These are phyloP conservation scores for Dichotomocladium elegans DNA, from an alignment of 371 early-diverging fungal genomes.

Conservation along the genomic window DNA sequence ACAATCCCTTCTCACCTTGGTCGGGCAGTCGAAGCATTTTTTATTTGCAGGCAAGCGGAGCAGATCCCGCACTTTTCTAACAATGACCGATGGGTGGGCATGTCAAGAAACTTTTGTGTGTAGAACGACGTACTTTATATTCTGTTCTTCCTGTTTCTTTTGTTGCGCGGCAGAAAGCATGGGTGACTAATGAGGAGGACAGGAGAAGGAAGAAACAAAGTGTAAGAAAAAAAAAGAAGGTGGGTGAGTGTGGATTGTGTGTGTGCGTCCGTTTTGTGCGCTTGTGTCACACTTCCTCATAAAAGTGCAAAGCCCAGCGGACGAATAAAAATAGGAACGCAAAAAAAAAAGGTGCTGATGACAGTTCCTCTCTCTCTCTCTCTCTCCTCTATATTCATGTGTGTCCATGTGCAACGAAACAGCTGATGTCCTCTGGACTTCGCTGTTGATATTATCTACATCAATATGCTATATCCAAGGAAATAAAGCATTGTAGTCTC, in stretches of 20 bases:
- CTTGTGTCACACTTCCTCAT: constrained; percentile 2
- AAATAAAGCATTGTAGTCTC: too few relatives aligned
- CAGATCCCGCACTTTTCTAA: constrained; percentile 31
- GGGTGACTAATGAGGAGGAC: background rate
- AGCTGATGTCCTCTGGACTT: too few relatives aligned
- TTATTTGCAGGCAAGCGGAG: constrained; percentile 52
- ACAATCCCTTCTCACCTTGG: constrained; percentile 36
- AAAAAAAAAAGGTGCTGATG: too few relatives aligned
- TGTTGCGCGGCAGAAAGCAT: background rate
- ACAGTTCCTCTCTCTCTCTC: too few relatives aligned
- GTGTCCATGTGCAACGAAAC: too few relatives aligned
- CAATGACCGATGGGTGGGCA: background rate
- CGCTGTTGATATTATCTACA: too few relatives aligned
- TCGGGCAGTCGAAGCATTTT: constrained; percentile 64
- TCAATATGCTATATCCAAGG: too few relatives aligned
- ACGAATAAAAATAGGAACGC: background rate
- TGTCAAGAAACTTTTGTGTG: background rate
- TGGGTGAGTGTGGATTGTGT: constrained; percentile 1
- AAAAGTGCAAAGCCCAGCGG: constrained; percentile 2
- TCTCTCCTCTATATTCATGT: too few relatives aligned
- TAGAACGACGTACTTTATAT: constrained; percentile 5
- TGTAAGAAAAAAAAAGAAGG: constrained; percentile 1
- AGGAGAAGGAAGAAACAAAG: constrained; percentile 2
- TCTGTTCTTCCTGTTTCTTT: constrained; percentile 16
- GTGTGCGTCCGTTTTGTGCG: too few relatives aligned